Percentiles rank a stretch among this genome's conserved stretches.
phyloP scores from a whole-genome alignment of 495 filamentous ascomycete species.

The Acidomyces sp. region DNA sequence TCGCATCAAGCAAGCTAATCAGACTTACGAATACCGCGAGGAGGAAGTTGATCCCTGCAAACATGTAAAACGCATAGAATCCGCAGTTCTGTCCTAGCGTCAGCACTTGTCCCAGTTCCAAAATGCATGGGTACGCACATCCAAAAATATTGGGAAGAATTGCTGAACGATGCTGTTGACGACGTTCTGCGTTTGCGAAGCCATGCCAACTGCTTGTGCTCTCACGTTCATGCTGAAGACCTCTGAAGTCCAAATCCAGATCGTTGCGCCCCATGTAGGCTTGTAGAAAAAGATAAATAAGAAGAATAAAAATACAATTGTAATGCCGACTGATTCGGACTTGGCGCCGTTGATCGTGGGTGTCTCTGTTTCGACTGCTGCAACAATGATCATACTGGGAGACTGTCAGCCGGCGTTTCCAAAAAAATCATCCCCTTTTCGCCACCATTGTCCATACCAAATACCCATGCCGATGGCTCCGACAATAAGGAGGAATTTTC shows the following conservation, averaged over 20 bases:
- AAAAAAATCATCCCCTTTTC: too few relatives aligned
- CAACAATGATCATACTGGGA: slow-evolving; percentile 28
- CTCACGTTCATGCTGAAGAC: slow-evolving; percentile 56
- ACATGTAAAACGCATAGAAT: slow-evolving; percentile 42
- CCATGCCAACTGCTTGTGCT: slow-evolving; percentile 56
- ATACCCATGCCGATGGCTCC: slow-evolving; percentile 47
- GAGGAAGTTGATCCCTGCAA: slow-evolving; percentile 42
- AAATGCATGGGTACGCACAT: slow-evolving; percentile 29
- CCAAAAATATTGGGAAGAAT: slow-evolving; percentile 53
- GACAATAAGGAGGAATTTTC: slow-evolving; percentile 44
- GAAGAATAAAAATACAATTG: slow-evolving; percentile 50
- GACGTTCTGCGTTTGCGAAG: slow-evolving; percentile 52
- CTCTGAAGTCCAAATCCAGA: slow-evolving; percentile 56
- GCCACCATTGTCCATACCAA: too few relatives aligned
- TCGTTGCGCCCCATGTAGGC: slow-evolving; percentile 53
- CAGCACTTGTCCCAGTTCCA: neutral
- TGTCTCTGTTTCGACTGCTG: slow-evolving; percentile 31
- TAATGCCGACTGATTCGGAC: slow-evolving; percentile 44
- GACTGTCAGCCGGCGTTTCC: too few relatives aligned
- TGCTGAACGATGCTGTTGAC: slow-evolving; percentile 52
- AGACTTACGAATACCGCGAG: slow-evolving; percentile 56
- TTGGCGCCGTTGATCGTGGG: slow-evolving; percentile 38
- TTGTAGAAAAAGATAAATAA: slow-evolving; percentile 59
- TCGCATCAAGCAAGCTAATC: too few relatives aligned
- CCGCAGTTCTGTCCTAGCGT: slow-evolving; percentile 21